A percentile compares a stretch with the other conserved stretches of the same genome.
These are phyloP conservation scores for Schizothecium vesticola DNA, from an alignment of 495 filamentous ascomycete genomes.

Conservation along the genomic window DNA sequence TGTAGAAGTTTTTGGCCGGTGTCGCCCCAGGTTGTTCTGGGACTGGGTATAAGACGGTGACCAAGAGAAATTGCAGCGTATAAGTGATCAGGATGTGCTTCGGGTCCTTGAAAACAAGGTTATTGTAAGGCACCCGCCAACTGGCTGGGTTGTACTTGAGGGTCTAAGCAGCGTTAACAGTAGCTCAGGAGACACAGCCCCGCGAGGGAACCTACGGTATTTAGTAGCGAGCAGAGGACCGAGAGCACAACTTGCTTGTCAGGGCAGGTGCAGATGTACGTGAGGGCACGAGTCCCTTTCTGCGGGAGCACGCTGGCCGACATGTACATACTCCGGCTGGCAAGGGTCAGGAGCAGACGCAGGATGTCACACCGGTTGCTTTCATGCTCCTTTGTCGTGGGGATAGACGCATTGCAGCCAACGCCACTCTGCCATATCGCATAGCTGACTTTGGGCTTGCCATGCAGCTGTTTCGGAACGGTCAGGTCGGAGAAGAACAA, in stretches of 20 bases:
- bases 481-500: conserved; percentile 91
- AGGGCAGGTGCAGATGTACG: conserved; percentile 76
- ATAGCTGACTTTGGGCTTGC: conserved; percentile 78
- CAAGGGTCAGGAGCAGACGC: conserved; percentile 77
- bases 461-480: conserved; percentile 58
- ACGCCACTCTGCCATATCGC: conserved; percentile 98
- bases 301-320: conserved; percentile 77
- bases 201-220: conserved; percentile 63
- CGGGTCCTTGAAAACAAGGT: conserved; percentile 89
- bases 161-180: conserved; percentile 50
- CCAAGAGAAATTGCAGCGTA: conserved; percentile 84
- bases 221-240: conserved; percentile 83
- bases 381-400: conserved; percentile 84
- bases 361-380: conserved; percentile 88
- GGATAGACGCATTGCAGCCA: conserved; percentile 84
- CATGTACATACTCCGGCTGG: conserved; percentile 90
- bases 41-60: conserved; percentile 82
- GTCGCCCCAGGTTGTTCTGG: conserved; percentile 62
- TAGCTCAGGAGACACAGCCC: not conserved
- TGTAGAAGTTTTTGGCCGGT: conserved; percentile 78
- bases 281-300: conserved; percentile 79
- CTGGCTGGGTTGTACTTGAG: conserved; percentile 94
- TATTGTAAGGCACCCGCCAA: conserved; percentile 94
- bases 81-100: conserved; percentile 89
- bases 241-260: conserved; percentile 92